Conservation (phyloP, 2,329 filamentous ascomycete species). For the Paecilomyces formosus region DNA sequence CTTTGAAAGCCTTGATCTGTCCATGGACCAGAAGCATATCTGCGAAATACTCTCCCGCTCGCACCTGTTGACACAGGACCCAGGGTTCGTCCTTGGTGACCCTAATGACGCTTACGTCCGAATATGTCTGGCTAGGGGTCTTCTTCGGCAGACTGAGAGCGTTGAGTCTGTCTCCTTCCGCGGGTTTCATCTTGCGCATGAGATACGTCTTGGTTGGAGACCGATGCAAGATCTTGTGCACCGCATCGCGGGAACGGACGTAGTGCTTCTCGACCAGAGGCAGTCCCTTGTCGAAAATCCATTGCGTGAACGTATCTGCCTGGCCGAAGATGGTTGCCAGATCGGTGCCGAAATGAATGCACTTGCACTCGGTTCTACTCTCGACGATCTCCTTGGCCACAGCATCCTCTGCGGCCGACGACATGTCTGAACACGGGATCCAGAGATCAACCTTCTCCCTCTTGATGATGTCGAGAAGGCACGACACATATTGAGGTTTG, state of each 20-base stretch:
- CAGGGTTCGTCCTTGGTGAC: slow-evolving; percentile 52
- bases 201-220: slow-evolving; percentile 49
- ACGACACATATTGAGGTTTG: slow-evolving; percentile 47
- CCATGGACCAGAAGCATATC: slow-evolving; percentile 62
- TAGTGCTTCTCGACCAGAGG: slow-evolving; percentile 46
- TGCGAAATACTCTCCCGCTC: slow-evolving; percentile 61
- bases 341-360: slow-evolving; percentile 55
- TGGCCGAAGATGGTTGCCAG: slow-evolving; percentile 55
- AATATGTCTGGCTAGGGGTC: slow-evolving; percentile 46
- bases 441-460: slow-evolving; percentile 60
- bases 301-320: slow-evolving; percentile 58
- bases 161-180: slow-evolving; percentile 54
- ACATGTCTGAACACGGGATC: slow-evolving; percentile 66
- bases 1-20: slow-evolving; percentile 57
- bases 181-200: slow-evolving; percentile 45
- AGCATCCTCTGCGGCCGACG: slow-evolving; percentile 59
- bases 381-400: slow-evolving; percentile 56
- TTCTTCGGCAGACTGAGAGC: slow-evolving; percentile 52
- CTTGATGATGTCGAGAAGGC: slow-evolving; percentile 52
- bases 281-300: slow-evolving; percentile 48
- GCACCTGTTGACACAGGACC: slow-evolving; percentile 63
- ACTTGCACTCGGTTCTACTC: slow-evolving; percentile 49
- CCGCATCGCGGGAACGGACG: slow-evolving; percentile 47
- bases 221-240: slow-evolving; percentile 45
- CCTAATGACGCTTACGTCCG: slow-evolving; percentile 47